Evolutionary conservation across 495 filamentous ascomycete genomes (phyloP).

Genomic region (Trichodelitschia bisporula): DNA sequence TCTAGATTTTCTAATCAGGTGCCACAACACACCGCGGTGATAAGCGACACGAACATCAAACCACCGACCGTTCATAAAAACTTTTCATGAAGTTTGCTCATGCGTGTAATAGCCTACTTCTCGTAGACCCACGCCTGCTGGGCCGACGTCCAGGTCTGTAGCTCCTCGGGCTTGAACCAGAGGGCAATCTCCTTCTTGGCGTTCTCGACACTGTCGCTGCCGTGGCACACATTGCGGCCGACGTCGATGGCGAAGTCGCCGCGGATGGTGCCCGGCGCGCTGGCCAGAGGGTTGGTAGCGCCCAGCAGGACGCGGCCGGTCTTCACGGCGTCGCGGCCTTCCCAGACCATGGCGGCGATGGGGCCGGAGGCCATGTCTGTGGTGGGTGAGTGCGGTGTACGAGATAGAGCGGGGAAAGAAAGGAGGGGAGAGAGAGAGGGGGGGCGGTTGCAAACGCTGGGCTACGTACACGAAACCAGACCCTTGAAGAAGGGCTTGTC

Average conservation of each 20-base stretch:
- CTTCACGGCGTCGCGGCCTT: conserved; percentile 93
- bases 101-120: too few relatives aligned
- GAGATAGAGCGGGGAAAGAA: too few relatives aligned
- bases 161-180: conserved; percentile 78
- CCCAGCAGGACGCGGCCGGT: conserved; percentile 87
- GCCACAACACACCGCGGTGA: too few relatives aligned
- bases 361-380: conserved; percentile 85
- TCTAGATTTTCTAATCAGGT: too few relatives aligned
- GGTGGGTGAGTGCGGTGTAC: neutral
- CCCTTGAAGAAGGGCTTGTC: conserved; percentile 92
- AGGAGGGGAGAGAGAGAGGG: conserved; percentile 1
- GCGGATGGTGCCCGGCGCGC: conserved; percentile 88
- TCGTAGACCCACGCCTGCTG: conserved; percentile 89
- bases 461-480: conserved; percentile 63
- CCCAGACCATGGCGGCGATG: conserved; percentile 97
- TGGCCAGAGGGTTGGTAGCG: conserved; percentile 91
- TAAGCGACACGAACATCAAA: too few relatives aligned
- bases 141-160: conserved; percentile 54
- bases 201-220: conserved; percentile 91
- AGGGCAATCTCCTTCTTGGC: conserved; percentile 98
- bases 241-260: conserved; percentile 54
- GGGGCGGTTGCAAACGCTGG: too few relatives aligned
- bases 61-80: too few relatives aligned
- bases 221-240: conserved; percentile 98
- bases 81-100: too few relatives aligned